A percentile compares a stretch with the other conserved stretches of the same genome.
These are phyloP conservation scores for Fragaria vesca DNA, from an alignment of 306 rosid species.

Conservation along the genomic window DNA sequence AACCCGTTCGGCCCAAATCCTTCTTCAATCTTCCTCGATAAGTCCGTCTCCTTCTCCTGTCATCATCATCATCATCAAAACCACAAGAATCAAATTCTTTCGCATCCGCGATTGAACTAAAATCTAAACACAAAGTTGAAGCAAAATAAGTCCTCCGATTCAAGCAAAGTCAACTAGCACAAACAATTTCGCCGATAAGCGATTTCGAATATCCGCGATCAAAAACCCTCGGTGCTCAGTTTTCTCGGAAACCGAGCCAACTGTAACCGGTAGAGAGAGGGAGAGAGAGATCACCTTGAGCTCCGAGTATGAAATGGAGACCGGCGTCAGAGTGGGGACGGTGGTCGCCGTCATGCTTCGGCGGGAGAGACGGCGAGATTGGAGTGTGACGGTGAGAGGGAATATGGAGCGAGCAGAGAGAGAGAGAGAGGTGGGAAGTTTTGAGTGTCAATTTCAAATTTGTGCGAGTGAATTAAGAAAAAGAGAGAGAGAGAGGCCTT, in stretches of 20 bases:
- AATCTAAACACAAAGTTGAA: too few relatives aligned
- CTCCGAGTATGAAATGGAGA: slow-evolving; percentile 64
- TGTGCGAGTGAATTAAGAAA: neutral
- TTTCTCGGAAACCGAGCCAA: slow-evolving; percentile 6
- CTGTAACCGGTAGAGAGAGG: neutral
- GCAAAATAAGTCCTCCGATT: too few relatives aligned
- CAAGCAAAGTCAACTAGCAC: slow-evolving; percentile 1
- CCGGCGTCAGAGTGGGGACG: slow-evolving; percentile 49
- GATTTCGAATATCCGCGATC: too few relatives aligned
- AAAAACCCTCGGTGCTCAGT: neutral
- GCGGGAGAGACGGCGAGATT: slow-evolving; percentile 35
- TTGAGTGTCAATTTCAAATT: slow-evolving; percentile 11
- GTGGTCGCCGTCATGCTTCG: slow-evolving; percentile 40
- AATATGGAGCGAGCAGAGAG: slow-evolving; percentile 10
- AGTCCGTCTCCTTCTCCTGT: slow-evolving; percentile 66
- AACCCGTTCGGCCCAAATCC: slow-evolving; percentile 80
- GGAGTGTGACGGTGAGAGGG: slow-evolving; percentile 34
- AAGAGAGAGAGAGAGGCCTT: too few relatives aligned
- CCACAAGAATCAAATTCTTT: neutral
- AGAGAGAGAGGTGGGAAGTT: neutral
- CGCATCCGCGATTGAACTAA: neutral
- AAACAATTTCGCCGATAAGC: neutral
- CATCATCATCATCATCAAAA: slow-evolving; percentile 1
- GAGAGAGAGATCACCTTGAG: slow-evolving; percentile 46
- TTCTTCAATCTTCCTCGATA: slow-evolving; percentile 74